Base-by-base conservation (phyloP, 2,329 filamentous ascomycete genomes). In the Helotiales sp. region DNA sequence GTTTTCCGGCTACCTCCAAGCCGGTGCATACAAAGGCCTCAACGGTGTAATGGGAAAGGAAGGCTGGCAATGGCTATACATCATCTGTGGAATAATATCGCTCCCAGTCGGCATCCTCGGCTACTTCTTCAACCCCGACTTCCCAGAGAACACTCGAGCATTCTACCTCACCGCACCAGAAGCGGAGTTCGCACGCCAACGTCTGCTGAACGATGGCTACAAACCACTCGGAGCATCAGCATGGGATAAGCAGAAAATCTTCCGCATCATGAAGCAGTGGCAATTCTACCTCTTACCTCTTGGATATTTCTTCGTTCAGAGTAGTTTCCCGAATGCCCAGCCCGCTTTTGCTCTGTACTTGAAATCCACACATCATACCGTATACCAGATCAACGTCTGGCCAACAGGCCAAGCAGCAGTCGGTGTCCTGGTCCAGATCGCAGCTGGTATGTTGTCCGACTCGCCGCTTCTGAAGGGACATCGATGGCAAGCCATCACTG, bases 91-190 rank as follows among this genome's bases (percentile, higher is more conserved):
- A 1, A 70, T 82, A 19, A 79, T 85, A 54, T 82, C 79, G 6
- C 54, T 84, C 1, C 81, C 81, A 0, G 72, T 84, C 2, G 81
- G 80, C 1, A 36, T 82, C 1, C 81, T 81, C 57, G 81, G 81
- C 24, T 79, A 79, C 62, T 54, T 79, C 10, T 70, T 75, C 55
- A 75, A 75, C 55, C 74, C 75, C 1, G 72, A 78, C 53, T 75
- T 75, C 0, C 76, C 75, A 5, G 68, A 69, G 38, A 77, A 71
- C 9, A 75, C 72, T 1, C 68, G 61, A 30, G 75, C 75, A 0
- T 74, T 73, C 5, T 78, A 77, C 59, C 67, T 77, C 2, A 33
- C 54, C 1, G 5, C 44, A 6, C 15, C 33, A 10, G 66, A 68
- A 31, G 34, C 54, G 3, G 40, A 48, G 6, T 52, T 65, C 15